These are phyloP conservation scores for Nicotiana sylvestris DNA, from an alignment of 257 asterid genomes.

Conservation along the genomic window DNA sequence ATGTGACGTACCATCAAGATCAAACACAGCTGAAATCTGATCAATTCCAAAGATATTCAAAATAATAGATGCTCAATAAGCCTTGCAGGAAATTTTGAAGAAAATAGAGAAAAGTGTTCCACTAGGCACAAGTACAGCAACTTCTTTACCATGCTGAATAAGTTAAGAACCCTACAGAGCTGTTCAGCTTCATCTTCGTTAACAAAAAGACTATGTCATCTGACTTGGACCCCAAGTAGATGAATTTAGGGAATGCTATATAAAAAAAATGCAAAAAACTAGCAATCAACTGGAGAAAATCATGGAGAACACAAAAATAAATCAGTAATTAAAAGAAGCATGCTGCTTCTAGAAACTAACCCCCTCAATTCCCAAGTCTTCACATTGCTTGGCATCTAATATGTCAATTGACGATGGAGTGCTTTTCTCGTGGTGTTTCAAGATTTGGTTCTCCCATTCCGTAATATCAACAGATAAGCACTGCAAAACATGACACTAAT, in stretches of 20 bases:
- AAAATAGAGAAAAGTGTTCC: neutral
- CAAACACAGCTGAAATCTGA: neutral
- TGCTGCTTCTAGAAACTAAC: constrained; percentile 33
- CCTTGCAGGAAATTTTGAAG: neutral
- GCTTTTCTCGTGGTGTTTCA: constrained; percentile 26
- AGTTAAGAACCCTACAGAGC: neutral
- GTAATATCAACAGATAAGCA: constrained; percentile 30
- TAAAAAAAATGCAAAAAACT: neutral
- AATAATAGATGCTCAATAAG: neutral
- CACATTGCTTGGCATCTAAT: constrained; percentile 28
- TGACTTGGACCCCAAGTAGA: neutral
- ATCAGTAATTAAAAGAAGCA: constrained; percentile 4
- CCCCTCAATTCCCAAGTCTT: constrained; percentile 51
- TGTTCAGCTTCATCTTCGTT: neutral
- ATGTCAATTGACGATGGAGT: constrained; percentile 48
- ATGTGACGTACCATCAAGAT: neutral
- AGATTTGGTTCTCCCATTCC: constrained; percentile 46
- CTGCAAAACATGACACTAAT: constrained; percentile 32
- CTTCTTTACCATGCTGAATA: neutral
- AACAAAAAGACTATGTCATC: neutral
- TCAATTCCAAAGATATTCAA: neutral
- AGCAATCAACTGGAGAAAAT: neutral
- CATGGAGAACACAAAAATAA: neutral
- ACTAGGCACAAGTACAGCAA: neutral
- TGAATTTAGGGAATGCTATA: neutral